These are phyloP conservation scores for Termitomyces sp. DNA, from an alignment of 1,284 basidiomycete species.

Conservation along the genomic window DNA sequence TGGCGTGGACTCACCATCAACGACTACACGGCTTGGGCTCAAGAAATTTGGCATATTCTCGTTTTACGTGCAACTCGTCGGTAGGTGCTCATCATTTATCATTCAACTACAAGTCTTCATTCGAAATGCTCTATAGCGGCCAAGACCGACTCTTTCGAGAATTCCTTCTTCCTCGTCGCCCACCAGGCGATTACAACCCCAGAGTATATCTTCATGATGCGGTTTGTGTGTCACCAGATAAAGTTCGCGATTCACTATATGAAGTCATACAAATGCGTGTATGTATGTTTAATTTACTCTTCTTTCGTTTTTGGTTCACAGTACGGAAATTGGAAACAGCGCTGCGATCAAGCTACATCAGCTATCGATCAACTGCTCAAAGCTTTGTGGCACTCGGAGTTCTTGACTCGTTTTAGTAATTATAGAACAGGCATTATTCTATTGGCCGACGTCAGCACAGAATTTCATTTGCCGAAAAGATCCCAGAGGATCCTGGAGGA, in stretches of 20 bases:
- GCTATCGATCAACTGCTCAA: constrained; percentile 62
- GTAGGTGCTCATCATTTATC: constrained; percentile 29
- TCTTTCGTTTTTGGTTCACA: constrained; percentile 8
- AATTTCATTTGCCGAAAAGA: constrained; percentile 68
- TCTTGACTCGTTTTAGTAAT: constrained; percentile 58
- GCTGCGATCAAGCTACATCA: constrained; percentile 54
- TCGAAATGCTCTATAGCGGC: constrained; percentile 30
- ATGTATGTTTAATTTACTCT: constrained; percentile 24
- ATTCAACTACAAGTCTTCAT: neutral
- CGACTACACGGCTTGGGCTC: constrained; percentile 66
- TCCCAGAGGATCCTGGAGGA: constrained; percentile 63
- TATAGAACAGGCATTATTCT: constrained; percentile 66
- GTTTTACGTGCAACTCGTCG: constrained; percentile 61
- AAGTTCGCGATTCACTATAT: constrained; percentile 56
- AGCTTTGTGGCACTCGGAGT: constrained; percentile 75
- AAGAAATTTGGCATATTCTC: constrained; percentile 72
- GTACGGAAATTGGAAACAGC: constrained; percentile 25
- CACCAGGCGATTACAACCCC: constrained; percentile 43
- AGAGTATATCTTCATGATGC: constrained; percentile 44
- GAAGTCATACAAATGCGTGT: constrained; percentile 62
- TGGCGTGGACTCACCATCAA: constrained; percentile 62
- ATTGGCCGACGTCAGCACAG: constrained; percentile 69
- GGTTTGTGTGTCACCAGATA: constrained; percentile 30
- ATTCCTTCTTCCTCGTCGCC: constrained; percentile 55
- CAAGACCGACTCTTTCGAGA: constrained; percentile 62